Percentiles rank a stretch among this genome's conserved stretches.
Conservation (phyloP, 768 basidiomycete genomes). For the Rubroboletus pulcherrimus region DNA sequence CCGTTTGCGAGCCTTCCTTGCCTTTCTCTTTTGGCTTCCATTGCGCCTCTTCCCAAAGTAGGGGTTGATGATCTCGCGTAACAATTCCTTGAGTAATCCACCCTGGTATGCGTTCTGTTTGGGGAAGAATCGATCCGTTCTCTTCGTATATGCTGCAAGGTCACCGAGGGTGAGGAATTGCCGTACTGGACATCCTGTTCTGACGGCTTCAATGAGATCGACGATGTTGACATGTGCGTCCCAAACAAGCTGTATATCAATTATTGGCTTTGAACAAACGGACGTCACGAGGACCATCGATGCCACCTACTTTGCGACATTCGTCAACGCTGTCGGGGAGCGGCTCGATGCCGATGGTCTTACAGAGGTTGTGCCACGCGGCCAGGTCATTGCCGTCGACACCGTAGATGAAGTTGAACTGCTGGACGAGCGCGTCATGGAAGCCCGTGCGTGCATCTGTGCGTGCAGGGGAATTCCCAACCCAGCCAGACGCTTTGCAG, state of each 20-base stretch:
- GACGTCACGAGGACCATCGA: not conserved
- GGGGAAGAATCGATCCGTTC: conserved; percentile 24
- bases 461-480: not conserved
- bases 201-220: conserved; percentile 25
- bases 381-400: conserved; percentile 10
- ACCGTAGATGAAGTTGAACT: conserved; percentile 26
- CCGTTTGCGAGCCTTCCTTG: conserved; percentile 14
- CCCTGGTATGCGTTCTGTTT: conserved; percentile 26
- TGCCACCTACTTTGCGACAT: conserved; percentile 15
- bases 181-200: conserved; percentile 11
- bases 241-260: conserved; percentile 15
- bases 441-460: conserved; percentile 1
- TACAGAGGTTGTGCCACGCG: conserved; percentile 24
- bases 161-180: conserved; percentile 19
- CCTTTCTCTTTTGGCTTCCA: conserved; percentile 18
- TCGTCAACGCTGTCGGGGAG: conserved; percentile 10
- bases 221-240: conserved; percentile 31
- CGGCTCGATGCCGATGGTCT: conserved; percentile 11
- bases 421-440: conserved; percentile 21
- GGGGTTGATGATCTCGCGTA: conserved; percentile 23
- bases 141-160: conserved; percentile 23
- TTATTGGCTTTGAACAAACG: not conserved
- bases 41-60: conserved; percentile 18
- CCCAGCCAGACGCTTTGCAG: conserved; percentile 8
- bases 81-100: conserved; percentile 27